phyloP scores from a whole-genome alignment of 306 rosid genomes.

The Rosa multiflora region DNA sequence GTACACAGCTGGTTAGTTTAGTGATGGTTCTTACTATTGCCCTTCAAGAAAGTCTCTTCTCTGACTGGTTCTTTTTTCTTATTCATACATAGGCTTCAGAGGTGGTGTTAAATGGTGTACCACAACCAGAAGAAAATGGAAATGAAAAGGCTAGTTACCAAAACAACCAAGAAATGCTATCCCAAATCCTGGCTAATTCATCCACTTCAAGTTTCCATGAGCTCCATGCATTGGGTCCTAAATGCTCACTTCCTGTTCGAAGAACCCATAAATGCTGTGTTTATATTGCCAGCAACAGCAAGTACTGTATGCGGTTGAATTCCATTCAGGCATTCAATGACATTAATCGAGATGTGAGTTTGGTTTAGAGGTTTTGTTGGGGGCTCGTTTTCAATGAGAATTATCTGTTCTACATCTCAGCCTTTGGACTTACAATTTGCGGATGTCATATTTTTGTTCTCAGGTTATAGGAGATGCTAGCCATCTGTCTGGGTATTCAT shows the following conservation, averaged over 20 bases:
- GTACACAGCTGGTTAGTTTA: conserved; percentile 88
- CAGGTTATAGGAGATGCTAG: conserved; percentile 89
- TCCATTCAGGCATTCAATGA: conserved; percentile 88
- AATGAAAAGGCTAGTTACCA: conserved; percentile 57
- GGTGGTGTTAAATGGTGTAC: conserved; percentile 52
- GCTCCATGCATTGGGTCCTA: conserved; percentile 43
- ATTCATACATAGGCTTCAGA: conserved; percentile 66
- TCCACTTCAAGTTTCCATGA: conserved; percentile 73
- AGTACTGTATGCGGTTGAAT: conserved; percentile 79
- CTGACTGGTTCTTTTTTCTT: conserved; percentile 42
- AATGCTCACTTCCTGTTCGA: conserved; percentile 44
- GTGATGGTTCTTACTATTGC: conserved; percentile 29
- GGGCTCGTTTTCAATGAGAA: background rate
- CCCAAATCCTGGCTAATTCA: conserved; percentile 76
- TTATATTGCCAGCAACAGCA: conserved; percentile 74
- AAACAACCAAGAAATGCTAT: conserved; percentile 57
- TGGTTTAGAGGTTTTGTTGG: conserved; percentile 19
- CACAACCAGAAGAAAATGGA: conserved; percentile 79
- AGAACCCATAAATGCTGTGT: conserved; percentile 93
- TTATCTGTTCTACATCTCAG: conserved; percentile 8
- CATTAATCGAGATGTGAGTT: conserved; percentile 93
- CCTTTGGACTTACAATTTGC: conserved; percentile 18
- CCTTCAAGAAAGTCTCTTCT: conserved; percentile 31
- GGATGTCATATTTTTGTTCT: conserved; percentile 11
- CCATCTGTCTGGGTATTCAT: conserved; percentile 85